phyloP scores from a whole-genome alignment of 1,139 yeast genomes.

The Eremothecium gossypii region DNA sequence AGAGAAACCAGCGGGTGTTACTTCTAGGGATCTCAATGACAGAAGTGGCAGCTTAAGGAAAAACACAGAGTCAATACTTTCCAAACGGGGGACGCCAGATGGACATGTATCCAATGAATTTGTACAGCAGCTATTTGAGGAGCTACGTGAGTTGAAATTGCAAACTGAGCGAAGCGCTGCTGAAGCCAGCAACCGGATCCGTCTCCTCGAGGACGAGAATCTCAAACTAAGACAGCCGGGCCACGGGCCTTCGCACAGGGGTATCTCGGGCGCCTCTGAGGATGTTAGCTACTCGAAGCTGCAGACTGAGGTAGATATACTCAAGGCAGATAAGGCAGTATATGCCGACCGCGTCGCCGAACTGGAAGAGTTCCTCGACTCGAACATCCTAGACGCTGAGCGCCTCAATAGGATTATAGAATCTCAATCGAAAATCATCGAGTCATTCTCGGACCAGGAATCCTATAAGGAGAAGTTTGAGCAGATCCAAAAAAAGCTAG shows the following conservation, averaged over 20 bases:
- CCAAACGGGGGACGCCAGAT: no score
- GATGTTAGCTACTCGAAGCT: slow-evolving; percentile 30
- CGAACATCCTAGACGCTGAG: slow-evolving; percentile 46
- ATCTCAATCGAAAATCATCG: slow-evolving; percentile 43
- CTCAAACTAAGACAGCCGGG: slow-evolving; percentile 20
- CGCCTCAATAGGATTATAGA: slow-evolving; percentile 47
- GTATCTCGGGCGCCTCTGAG: background rate
- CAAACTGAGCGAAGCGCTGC: slow-evolving; percentile 45
- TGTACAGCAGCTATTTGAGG: slow-evolving; percentile 34
- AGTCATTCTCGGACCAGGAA: slow-evolving; percentile 39
- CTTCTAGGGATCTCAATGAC: no score
- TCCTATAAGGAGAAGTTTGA: slow-evolving; percentile 38
- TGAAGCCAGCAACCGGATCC: slow-evolving; percentile 44
- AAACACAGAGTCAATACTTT: no score
- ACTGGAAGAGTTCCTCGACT: slow-evolving; percentile 47
- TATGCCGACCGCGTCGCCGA: slow-evolving; percentile 37
- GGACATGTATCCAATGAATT: background rate
- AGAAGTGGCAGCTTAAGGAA: no score
- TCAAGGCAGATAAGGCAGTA: slow-evolving; percentile 39
- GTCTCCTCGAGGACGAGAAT: slow-evolving; percentile 40
- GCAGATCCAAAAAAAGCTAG: slow-evolving; percentile 41
- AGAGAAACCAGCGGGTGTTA: no score
- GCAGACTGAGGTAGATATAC: slow-evolving; percentile 38
- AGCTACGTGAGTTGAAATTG: slow-evolving; percentile 38
- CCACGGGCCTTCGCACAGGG: slow-evolving; percentile 5